These are phyloP conservation scores for Wickerhamomyces kurtzmanii DNA, from an alignment of 805 yeast genomes.

Conservation along the genomic window DNA sequence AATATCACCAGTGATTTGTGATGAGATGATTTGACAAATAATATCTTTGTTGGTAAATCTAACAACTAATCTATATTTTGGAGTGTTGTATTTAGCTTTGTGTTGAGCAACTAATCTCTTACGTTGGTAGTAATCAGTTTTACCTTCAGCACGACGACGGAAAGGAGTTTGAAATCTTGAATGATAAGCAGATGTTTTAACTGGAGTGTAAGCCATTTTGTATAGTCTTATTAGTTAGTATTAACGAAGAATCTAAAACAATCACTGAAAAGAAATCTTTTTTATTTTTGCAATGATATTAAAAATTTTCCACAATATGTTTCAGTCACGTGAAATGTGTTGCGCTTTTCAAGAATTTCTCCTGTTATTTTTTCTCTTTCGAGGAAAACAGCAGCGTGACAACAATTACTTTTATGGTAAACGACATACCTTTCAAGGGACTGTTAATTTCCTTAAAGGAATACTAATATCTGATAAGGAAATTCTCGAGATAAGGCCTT, in stretches of 20 bases:
- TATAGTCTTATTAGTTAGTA: neutral
- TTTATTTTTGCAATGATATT: neutral
- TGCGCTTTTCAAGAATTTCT: conserved; percentile 5
- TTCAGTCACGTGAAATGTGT: no score
- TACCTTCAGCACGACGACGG: conserved; percentile 99
- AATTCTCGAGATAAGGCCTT: no score
- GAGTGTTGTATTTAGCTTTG: conserved; percentile 99
- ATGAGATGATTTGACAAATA: conserved; percentile 94
- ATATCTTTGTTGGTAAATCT: conserved; percentile 99
- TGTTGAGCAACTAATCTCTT: conserved; percentile 99
- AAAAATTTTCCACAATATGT: no score
- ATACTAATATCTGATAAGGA: no score
- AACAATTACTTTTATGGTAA: no score
- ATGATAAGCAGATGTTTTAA: conserved; percentile 81
- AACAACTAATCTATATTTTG: conserved; percentile 99
- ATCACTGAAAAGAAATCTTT: neutral
- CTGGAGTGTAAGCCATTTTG: conserved; percentile 71
- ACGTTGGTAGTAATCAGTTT: conserved; percentile 99
- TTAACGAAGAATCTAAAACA: neutral
- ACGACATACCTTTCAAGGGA: no score
- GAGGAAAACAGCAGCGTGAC: neutral
- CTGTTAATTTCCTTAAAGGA: no score
- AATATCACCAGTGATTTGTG: conserved; percentile 94
- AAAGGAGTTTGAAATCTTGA: conserved; percentile 99
- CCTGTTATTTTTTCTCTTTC: no score